These are phyloP conservation scores for Neoboletus magnificus DNA, from an alignment of 768 basidiomycete genomes.

Conservation along the genomic window DNA sequence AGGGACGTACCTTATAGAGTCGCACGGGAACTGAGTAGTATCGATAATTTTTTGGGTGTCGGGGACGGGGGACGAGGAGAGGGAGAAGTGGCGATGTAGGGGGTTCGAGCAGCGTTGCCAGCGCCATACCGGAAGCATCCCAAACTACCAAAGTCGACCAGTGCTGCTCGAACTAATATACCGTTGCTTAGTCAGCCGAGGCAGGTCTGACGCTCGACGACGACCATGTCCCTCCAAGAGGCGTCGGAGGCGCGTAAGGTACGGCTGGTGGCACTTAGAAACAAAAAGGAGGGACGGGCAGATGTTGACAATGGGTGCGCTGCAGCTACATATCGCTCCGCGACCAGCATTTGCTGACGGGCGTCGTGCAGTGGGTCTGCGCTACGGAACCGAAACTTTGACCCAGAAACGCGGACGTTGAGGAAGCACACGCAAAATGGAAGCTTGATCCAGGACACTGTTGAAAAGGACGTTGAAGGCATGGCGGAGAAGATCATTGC, in stretches of 20 bases:
- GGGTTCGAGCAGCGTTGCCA: conserved; percentile 17
- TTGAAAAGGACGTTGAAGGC: conserved; percentile 82
- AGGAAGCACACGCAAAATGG: conserved; percentile 63
- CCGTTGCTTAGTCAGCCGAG: conserved; percentile 33
- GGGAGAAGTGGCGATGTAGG: conserved; percentile 27
- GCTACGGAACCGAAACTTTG: conserved; percentile 79
- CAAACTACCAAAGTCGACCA: background rate
- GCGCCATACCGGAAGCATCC: conserved; percentile 34
- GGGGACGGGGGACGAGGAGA: conserved; percentile 16
- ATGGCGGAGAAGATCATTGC: conserved; percentile 80
- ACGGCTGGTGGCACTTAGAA: conserved; percentile 73
- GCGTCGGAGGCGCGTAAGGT: conserved; percentile 79
- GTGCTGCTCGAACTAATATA: background rate
- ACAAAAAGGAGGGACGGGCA: conserved; percentile 60
- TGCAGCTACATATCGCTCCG: conserved; percentile 21
- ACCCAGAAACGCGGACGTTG: conserved; percentile 79
- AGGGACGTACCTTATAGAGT: conserved; percentile 58
- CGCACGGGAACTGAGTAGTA: conserved; percentile 65
- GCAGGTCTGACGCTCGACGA: background rate
- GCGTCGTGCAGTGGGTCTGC: conserved; percentile 40
- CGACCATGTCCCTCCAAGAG: conserved; percentile 64
- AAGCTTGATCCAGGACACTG: conserved; percentile 69
- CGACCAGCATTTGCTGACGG: conserved; percentile 13
- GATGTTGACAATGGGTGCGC: conserved; percentile 43
- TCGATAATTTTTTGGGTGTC: conserved; percentile 36